A percentile compares a stretch with the other conserved stretches of the same genome.
Conservation (phyloP, 306 rosid genomes). For the Lathyrus sativus region DNA sequence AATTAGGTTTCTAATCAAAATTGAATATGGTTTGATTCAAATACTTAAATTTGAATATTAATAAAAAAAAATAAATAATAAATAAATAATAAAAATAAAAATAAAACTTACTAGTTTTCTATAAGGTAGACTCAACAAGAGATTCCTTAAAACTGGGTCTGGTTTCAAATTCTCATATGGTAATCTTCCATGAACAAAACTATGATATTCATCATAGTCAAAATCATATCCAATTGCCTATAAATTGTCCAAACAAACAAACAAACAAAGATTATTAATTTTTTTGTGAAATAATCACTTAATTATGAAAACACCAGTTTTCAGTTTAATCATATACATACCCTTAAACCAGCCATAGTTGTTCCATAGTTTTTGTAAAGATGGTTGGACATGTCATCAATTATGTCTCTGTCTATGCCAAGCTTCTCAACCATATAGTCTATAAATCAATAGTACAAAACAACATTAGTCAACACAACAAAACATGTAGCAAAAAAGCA, state of each 20-base stretch:
- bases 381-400: slow-evolving; percentile 60
- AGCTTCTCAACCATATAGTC: slow-evolving; percentile 88
- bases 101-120: slow-evolving; percentile 67
- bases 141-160: slow-evolving; percentile 79
- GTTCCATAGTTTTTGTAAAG: slow-evolving; percentile 92
- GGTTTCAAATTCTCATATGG: slow-evolving; percentile 88
- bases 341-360: slow-evolving; percentile 98
- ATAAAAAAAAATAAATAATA: neutral
- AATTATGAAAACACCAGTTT: slow-evolving; percentile 10
- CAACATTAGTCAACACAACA: neutral
- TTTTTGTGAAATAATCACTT: neutral
- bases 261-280: neutral
- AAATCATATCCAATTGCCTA: slow-evolving; percentile 94
- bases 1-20: neutral
- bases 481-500: neutral
- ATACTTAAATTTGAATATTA: neutral
- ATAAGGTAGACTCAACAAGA: slow-evolving; percentile 73
- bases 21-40: neutral
- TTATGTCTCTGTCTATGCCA: slow-evolving; percentile 71
- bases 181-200: slow-evolving; percentile 90
- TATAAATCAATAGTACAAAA: slow-evolving; percentile 37
- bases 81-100: neutral
- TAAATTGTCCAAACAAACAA: slow-evolving; percentile 35
- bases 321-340: slow-evolving; percentile 54
- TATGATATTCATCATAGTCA: slow-evolving; percentile 90